Conservation (phyloP, 371 early-diverging fungal species). For the Haplosporangium sp. region DNA sequence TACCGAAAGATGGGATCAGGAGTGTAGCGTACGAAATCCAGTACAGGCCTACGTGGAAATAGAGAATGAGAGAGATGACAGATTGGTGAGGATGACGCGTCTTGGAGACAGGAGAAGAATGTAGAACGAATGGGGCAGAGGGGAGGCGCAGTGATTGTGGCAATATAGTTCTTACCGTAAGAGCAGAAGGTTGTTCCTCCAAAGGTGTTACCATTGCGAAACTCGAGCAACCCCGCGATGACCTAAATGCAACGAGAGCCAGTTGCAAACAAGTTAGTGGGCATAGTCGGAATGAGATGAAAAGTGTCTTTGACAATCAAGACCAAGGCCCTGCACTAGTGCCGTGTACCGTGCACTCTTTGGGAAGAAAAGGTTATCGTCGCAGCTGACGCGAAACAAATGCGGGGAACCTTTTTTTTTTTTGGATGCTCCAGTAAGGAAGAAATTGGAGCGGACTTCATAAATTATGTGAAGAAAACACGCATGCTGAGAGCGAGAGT, state of each 20-base stretch:
- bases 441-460: slow-evolving; percentile 9
- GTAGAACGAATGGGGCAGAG: too few species aligned
- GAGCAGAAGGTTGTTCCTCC: slow-evolving; percentile 57
- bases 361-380: neutral
- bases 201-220: slow-evolving; percentile 56
- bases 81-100: neutral
- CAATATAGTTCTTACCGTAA: slow-evolving; percentile 38
- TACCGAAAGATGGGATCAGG: slow-evolving; percentile 53
- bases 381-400: too few species aligned
- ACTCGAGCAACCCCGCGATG: slow-evolving; percentile 57
- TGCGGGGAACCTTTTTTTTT: too few species aligned
- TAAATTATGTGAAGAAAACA: neutral
- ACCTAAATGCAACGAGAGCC: slow-evolving; percentile 17
- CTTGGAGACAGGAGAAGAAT: too few species aligned
- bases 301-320: neutral
- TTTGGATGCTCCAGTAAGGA: neutral
- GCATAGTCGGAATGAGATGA: neutral
- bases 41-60: slow-evolving; percentile 27
- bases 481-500: neutral
- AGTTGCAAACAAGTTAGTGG: neutral
- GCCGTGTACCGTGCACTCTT: neutral
- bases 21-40: slow-evolving; percentile 52
- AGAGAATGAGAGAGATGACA: neutral
- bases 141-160: too few species aligned
- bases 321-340: neutral